Percentiles rank a stretch among this genome's conserved stretches.
phyloP scores from a whole-genome alignment of 768 basidiomycete genomes.

The Candolleomyces aberdarensis region DNA sequence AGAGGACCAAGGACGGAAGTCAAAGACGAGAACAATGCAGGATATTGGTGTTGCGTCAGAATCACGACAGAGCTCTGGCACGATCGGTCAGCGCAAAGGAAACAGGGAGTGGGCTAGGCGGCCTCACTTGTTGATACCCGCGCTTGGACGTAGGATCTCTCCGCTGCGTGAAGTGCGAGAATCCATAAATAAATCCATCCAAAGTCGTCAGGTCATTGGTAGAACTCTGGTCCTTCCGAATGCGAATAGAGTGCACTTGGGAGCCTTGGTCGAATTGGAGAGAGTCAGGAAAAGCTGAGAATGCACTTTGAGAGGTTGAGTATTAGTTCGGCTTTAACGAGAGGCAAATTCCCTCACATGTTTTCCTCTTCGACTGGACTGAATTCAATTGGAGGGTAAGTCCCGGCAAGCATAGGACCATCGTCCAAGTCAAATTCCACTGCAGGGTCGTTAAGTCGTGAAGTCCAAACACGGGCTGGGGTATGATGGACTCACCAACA shows the following conservation, averaged over 20 bases:
- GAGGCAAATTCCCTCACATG: slow-evolving; percentile 52
- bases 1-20: slow-evolving; percentile 68
- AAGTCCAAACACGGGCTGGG: background rate
- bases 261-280: slow-evolving; percentile 81
- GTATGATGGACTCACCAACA: slow-evolving; percentile 44
- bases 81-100: slow-evolving; percentile 1
- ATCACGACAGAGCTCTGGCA: slow-evolving; percentile 75
- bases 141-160: slow-evolving; percentile 64
- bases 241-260: slow-evolving; percentile 82
- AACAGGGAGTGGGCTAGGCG: background rate
- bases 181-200: slow-evolving; percentile 78
- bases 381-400: slow-evolving; percentile 67
- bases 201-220: slow-evolving; percentile 28
- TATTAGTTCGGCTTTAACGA: slow-evolving; percentile 1
- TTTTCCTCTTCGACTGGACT: slow-evolving; percentile 73
- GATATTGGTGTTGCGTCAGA: slow-evolving; percentile 75
- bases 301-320: slow-evolving; percentile 53
- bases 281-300: slow-evolving; percentile 91
- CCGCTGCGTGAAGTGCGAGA: slow-evolving; percentile 71
- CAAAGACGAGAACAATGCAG: slow-evolving; percentile 76
- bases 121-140: slow-evolving; percentile 72
- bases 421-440: slow-evolving; percentile 89
- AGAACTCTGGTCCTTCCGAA: slow-evolving; percentile 47
- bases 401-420: slow-evolving; percentile 72
- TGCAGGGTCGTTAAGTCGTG: slow-evolving; percentile 20